A percentile compares a stretch with the other conserved stretches of the same genome.
Evolutionary conservation across 352 stramenopile genomes (phyloP).

Genomic region (Phytophthora lateralis): DNA sequence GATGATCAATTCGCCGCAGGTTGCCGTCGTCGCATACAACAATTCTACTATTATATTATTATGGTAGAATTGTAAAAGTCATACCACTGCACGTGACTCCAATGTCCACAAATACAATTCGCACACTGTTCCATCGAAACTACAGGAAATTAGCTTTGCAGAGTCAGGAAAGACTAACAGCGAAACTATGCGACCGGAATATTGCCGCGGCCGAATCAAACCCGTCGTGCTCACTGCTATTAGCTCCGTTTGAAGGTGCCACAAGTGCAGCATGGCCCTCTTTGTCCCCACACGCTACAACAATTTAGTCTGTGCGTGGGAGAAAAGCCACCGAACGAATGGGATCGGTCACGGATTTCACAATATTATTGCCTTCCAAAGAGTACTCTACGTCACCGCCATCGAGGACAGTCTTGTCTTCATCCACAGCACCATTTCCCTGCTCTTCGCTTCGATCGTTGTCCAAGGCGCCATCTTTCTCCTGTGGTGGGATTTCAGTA

Average conservation of each 20-base stretch:
- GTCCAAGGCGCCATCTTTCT: slow-evolving; percentile 21
- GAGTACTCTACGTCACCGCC: slow-evolving; percentile 44
- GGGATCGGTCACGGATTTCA: slow-evolving; percentile 58
- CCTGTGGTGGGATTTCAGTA: too few species aligned
- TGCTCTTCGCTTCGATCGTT: background rate
- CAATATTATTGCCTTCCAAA: slow-evolving; percentile 45
- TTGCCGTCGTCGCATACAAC: too few species aligned
- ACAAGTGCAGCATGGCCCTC: slow-evolving; percentile 54
- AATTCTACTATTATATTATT: too few species aligned
- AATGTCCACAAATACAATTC: too few species aligned
- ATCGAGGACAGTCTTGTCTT: too few species aligned
- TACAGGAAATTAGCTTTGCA: slow-evolving; percentile 61
- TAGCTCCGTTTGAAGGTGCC: slow-evolving; percentile 3
- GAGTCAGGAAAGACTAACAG: slow-evolving; percentile 59
- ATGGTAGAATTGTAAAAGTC: too few species aligned
- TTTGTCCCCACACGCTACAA: slow-evolving; percentile 72
- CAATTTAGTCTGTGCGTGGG: slow-evolving; percentile 54
- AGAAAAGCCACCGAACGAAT: slow-evolving; percentile 73
- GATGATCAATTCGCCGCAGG: too few species aligned
- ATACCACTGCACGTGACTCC: too few species aligned
- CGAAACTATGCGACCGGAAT: slow-evolving; percentile 54
- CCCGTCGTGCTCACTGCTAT: too few species aligned
- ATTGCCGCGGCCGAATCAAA: too few species aligned
- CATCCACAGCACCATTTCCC: too few species aligned
- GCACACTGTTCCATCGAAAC: slow-evolving; percentile 60